Base-by-base conservation (phyloP, 768 basidiomycete species). In the Guyanaporus albipodus region DNA sequence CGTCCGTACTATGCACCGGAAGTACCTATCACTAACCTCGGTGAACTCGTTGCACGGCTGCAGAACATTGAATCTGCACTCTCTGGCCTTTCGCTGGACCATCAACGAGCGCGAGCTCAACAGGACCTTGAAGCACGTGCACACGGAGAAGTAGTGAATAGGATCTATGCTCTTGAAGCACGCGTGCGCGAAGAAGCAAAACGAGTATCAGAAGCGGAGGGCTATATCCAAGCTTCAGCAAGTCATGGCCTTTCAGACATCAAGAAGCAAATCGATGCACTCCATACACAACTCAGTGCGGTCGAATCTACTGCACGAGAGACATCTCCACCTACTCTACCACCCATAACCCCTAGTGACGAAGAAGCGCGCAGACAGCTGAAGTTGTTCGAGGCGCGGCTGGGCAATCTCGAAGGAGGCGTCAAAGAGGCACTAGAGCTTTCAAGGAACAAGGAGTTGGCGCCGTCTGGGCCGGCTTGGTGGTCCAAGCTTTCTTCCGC, bases 391-490 rank as follows among this genome's bases (percentile, higher is more conserved):
- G 87, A 89, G 58, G 80, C 84, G 37, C 76, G 82, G 6, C 50
- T 91, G 14, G 79, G 73, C 1, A 62, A 61, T 26, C 70, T 86
- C 17, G 85, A 87, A 62, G 76, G 79, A 24, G 76, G 74, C 2
- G 74, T 87, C 39, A 79, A 80, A 63, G 86, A 89, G 44, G 84
- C 85, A 0, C 56, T 89, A n/a, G 87, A 89, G 41, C 54, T 79
- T 4, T 75, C 80, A 10, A 85, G 78, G 68, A 72, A 64, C 40
- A 73, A 75, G 46, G 67, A 70, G 4, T 48, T 67, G 6, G 49
- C 67, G 4, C 67, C 69, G 19, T 59, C 68, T 27, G 73, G 67
- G 11, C 63, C 73, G n/a, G 76, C 77, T 4, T 88, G 87, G 87
- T 86, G 84, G 85, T 76, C 73, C 65, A 87, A 85, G 59, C 63